Percentiles rank a stretch among this genome's conserved stretches.
Evolutionary conservation across 441 rosid genomes (phyloP).

Genomic region (Arabidopsis lyrata): DNA sequence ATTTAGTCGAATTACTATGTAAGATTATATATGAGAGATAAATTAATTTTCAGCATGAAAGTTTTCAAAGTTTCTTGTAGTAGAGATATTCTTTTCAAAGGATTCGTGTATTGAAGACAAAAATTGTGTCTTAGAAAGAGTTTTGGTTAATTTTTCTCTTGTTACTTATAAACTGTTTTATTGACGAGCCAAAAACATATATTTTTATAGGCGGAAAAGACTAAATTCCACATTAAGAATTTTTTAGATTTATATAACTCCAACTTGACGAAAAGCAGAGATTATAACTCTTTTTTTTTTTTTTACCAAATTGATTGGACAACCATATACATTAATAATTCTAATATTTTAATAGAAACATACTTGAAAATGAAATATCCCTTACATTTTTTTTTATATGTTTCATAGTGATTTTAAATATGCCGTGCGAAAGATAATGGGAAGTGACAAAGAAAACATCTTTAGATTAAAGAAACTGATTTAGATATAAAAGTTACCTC

Average conservation of each 20-base stretch:
- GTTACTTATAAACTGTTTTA: background rate
- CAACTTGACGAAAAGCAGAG: background rate
- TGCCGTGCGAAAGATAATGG: conserved; percentile 33
- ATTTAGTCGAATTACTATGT: background rate
- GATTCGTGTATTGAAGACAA: background rate
- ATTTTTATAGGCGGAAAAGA: no score
- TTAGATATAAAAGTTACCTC: conserved; percentile 41
- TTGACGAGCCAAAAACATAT: background rate
- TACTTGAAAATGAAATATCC: conserved; percentile 18
- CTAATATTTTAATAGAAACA: background rate
- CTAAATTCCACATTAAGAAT: no score
- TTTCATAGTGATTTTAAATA: background rate
- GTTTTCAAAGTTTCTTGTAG: background rate
- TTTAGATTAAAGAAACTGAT: conserved; percentile 39
- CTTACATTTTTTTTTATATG: background rate
- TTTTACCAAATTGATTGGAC: background rate
- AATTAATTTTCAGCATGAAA: background rate
- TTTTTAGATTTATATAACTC: no score
- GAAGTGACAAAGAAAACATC: conserved; percentile 45
- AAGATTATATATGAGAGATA: background rate
- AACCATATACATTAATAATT: background rate
- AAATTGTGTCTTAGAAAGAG: background rate
- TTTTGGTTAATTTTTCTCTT: background rate
- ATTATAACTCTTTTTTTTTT: no score
- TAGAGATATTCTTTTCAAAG: background rate